These are phyloP conservation scores for Monosiga brevicollis DNA, from an alignment of 78 protist genomes.

Conservation along the genomic window DNA sequence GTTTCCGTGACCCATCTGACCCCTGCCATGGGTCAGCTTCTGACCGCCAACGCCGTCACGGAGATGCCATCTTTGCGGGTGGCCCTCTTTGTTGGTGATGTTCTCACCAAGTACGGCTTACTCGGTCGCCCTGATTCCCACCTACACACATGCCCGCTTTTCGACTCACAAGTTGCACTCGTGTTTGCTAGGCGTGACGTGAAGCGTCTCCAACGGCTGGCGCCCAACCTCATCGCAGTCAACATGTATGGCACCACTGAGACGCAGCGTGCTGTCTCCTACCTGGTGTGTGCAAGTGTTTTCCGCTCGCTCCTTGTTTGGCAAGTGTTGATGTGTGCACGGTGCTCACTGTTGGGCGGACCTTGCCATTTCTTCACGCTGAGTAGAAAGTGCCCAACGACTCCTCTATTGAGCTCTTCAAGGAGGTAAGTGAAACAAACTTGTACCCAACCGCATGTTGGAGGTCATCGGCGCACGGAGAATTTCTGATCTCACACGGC, in stretches of 20 bases:
- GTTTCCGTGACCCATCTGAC: slow-evolving; percentile 61
- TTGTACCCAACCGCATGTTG: no score
- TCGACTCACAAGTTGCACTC: neutral
- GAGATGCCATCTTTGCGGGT: slow-evolving; percentile 19
- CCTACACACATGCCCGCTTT: neutral
- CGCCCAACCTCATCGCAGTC: slow-evolving; percentile 38
- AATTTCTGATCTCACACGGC: no score
- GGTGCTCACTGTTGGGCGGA: no score
- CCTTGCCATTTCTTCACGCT: no score
- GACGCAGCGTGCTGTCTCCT: slow-evolving; percentile 41
- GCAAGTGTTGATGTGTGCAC: no score
- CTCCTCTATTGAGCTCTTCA: slow-evolving; percentile 6
- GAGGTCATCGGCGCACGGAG: no score
- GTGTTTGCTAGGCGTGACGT: slow-evolving; percentile 28
- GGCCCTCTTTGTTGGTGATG: slow-evolving; percentile 66
- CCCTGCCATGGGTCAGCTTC: slow-evolving; percentile 71
- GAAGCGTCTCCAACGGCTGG: slow-evolving; percentile 29
- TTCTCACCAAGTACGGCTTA: slow-evolving; percentile 47
- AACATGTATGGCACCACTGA: slow-evolving; percentile 79
- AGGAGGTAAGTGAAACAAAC: no score
- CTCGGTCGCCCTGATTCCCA: no score
- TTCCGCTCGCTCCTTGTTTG: neutral
- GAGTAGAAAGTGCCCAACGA: slow-evolving; percentile 1
- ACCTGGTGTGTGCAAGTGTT: neutral
- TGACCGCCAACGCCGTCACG: slow-evolving; percentile 30